Evolutionary conservation across 768 basidiomycete genomes (phyloP).

Genomic region (Phlebiopsis gigantea): DNA sequence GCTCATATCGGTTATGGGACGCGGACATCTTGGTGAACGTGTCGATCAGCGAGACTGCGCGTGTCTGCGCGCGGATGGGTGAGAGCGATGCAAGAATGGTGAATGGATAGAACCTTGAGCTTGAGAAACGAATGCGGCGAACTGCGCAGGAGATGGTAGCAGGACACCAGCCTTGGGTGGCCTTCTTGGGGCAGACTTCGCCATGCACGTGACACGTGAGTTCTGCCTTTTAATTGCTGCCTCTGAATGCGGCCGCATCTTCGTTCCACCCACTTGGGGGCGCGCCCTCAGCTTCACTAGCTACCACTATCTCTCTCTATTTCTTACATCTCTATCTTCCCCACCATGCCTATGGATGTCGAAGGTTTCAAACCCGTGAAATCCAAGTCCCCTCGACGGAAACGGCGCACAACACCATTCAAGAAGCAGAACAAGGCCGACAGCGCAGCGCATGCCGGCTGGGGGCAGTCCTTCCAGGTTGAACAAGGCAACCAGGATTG

Average conservation of each 20-base stretch:
- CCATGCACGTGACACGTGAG: neutral
- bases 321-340: neutral
- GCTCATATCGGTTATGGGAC: slow-evolving; percentile 18
- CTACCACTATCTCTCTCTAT: neutral
- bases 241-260: no score
- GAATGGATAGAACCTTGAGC: neutral
- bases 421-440: neutral
- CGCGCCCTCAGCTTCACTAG: no score
- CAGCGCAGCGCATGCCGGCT: neutral
- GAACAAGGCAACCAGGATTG: neutral
- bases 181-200: neutral
- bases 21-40: neutral
- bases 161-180: neutral
- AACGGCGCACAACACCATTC: neutral
- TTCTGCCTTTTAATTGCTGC: neutral
- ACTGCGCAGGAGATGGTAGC: neutral
- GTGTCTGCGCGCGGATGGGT: neutral
- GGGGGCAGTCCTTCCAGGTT: neutral
- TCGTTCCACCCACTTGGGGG: no score
- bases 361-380: neutral
- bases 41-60: neutral
- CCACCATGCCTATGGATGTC: neutral
- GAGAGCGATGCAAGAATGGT: neutral
- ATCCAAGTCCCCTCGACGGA: neutral
- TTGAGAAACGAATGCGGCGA: neutral